Base-by-base conservation (phyloP, 305 asterid species). In the Salvia sclarea region DNA sequence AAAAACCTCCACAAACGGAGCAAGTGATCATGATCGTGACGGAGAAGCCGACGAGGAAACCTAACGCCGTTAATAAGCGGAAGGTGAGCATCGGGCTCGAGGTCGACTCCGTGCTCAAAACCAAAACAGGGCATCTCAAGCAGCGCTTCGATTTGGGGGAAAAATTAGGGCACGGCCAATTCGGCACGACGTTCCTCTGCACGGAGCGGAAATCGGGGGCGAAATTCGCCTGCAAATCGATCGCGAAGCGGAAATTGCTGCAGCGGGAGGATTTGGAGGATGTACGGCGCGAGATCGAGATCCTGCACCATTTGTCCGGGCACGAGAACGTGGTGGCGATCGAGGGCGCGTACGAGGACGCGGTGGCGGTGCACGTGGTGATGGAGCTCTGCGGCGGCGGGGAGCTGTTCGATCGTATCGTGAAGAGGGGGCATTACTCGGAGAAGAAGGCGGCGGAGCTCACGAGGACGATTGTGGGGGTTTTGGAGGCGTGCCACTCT, bases 371-470 rank as follows among this genome's bases (percentile, higher is more conserved):
- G 54, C 95, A 91, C 73, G 88, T 91, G 2, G 96, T 91, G 10
- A 91, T 91, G 97, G 97, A 91, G 67, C 71, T 75, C 21, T 91
- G 97, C 64, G 74, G 82, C 0, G 96, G 96, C 4, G 96, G 96
- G 3, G 97, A 91, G 72, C 92, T 91, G 25, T 91, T 88, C 18
- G 97, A 91, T 16, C 81, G 92, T 67, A 88, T 91, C 57, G 85
- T 79, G 40, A 80, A 88, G 52, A 81, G 80, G n/a, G 96, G 97
- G 30, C 92, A 85, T 75, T 91, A 88, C 54, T 82, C 97, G 6
- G 97, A 91, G 86, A 88, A 82, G 67, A 85, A 88, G 67, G 97
- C 96, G 0, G 89, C 97, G 8, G 81, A 81, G 68, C 96, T 91
- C 16, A 82, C 94, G 2, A 76, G 92, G 84, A 91, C 84, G 11